Base-by-base conservation (phyloP, 495 filamentous ascomycete genomes). In the Amniculicola lignicola region DNA sequence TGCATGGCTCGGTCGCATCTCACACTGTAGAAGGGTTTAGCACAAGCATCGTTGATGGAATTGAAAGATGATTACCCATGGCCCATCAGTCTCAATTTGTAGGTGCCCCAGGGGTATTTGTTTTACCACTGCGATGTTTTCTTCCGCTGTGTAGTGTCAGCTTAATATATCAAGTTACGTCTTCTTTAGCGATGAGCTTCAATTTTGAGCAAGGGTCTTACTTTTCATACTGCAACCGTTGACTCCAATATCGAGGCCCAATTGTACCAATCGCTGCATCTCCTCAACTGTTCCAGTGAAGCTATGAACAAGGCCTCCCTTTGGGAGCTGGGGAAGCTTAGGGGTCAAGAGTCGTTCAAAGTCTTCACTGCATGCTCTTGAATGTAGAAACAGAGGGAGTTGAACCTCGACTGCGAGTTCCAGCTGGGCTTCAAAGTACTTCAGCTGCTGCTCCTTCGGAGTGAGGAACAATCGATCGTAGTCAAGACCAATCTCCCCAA, bases 401-500 rank as follows among this genome's bases (percentile, higher is more conserved):
- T 87, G 86, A 16, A 94, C 79, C 41, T 82, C 75, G 0, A 90
- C 77, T 0, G 90, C 91, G 10, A 96, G 75, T 21, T 86, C 82
- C 4, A 87, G 81, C 66, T 97, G 93, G 4, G 77, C 77, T 3
- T 81, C 80, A 67, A 98, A 98, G 55, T 88, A 94, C 59, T 87
- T 84, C 6, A 90, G 77, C 66, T 98, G 93, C 3, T 82, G 75
- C 22, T 89, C 85, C 41, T 82, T 85, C 1, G 81, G 76, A 62
- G 82, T 87, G 63, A 90, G 82, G 63, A 86, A 85, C 11, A 98
- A 72, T 2, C 93, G 81, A 70, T 98, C 93, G 67, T 97, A 98
- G 71, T 98, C 93, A 1, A 98, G 82, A 7, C 93, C 93, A 51
- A 98, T 89, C 67, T 98, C 93, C 36, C 93, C 93, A 67, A 96